Evolutionary conservation across 148 eudicot species (phyloP).

Genomic region (Nyssa sinensis): DNA sequence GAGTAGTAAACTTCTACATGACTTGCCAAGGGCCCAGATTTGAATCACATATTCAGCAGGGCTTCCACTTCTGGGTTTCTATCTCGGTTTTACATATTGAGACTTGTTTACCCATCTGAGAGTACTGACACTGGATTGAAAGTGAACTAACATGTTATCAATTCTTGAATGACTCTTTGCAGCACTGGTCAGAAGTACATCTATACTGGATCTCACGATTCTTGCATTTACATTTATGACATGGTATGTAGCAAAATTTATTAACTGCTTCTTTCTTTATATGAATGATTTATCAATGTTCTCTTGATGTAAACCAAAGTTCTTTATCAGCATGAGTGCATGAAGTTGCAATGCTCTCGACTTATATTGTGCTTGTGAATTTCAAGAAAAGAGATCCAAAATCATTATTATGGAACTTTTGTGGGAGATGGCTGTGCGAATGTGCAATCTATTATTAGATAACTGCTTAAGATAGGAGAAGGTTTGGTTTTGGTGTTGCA

Average conservation of each 20-base stretch:
- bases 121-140: not conserved
- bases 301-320: not conserved
- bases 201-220: constrained; percentile 82
- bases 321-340: not conserved
- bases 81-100: not conserved
- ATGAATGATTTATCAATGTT: not conserved
- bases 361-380: not conserved
- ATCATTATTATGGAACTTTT: not conserved
- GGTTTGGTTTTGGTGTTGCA: not conserved
- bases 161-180: constrained; percentile 20
- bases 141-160: not conserved
- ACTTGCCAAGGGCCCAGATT: not conserved
- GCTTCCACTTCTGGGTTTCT: not conserved
- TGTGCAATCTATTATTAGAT: no score
- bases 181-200: constrained; percentile 91
- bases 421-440: no score
- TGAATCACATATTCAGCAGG: not conserved
- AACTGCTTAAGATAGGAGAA: not conserved
- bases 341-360: not conserved
- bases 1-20: not conserved
- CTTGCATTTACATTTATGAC: constrained; percentile 65
- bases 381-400: not conserved
- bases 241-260: constrained; percentile 43
- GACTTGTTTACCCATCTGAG: not conserved
- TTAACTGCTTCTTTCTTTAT: not conserved